phyloP scores from a whole-genome alignment of 257 asterid genomes.

The Agastache rugosa region DNA sequence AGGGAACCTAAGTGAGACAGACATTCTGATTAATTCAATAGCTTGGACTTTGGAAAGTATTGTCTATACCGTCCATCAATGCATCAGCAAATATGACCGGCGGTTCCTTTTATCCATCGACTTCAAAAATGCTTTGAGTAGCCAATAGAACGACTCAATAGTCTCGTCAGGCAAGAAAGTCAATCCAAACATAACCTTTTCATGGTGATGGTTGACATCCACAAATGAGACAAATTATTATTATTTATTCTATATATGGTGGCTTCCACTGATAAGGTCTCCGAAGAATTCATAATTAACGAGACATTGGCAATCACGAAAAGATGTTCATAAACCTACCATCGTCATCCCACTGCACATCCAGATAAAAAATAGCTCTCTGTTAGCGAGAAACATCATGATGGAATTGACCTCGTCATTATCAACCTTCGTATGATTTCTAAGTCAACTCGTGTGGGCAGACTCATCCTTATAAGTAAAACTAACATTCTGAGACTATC shows the following conservation, averaged over 20 bases:
- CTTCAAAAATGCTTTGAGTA: neutral
- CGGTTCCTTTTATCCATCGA: neutral
- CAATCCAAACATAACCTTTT: neutral
- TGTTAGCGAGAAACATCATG: neutral
- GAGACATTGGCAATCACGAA: neutral
- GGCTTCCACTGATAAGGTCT: neutral
- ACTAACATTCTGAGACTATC: too few species aligned
- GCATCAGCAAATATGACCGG: neutral
- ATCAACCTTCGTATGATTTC: neutral
- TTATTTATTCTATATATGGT: neutral
- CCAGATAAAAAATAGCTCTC: neutral
- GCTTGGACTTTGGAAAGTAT: neutral
- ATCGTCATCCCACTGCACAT: neutral
- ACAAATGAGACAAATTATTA: neutral
- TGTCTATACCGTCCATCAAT: neutral
- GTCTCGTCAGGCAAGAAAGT: neutral
- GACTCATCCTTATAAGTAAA: neutral
- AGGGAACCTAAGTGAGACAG: neutral
- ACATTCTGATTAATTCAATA: neutral
- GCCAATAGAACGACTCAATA: neutral
- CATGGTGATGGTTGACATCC: neutral
- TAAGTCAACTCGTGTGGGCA: neutral
- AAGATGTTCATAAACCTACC: neutral
- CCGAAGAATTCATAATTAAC: neutral
- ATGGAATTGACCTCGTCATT: neutral